These are phyloP conservation scores for Tricholoma matsutake DNA, from an alignment of 768 basidiomycete species.

Conservation along the genomic window DNA sequence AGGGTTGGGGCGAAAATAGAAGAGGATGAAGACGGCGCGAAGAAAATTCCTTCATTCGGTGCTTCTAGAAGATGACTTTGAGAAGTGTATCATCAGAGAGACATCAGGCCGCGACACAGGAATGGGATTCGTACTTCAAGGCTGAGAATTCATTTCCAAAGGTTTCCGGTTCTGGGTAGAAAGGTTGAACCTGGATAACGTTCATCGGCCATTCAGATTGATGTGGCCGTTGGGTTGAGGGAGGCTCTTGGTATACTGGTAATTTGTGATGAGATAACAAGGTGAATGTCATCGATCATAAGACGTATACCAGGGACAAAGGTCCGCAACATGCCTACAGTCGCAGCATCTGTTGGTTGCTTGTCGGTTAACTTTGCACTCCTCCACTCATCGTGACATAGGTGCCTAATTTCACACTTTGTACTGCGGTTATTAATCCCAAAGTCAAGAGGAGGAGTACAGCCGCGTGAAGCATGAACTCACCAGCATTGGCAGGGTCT, in stretches of 20 bases:
- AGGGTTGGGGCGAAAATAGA: slow-evolving; percentile 29
- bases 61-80: slow-evolving; percentile 84
- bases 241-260: slow-evolving; percentile 34
- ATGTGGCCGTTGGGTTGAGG: slow-evolving; percentile 26
- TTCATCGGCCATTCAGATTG: slow-evolving; percentile 52
- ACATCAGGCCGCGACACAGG: slow-evolving; percentile 9
- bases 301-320: slow-evolving; percentile 46
- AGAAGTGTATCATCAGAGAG: slow-evolving; percentile 5
- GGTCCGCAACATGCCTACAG: slow-evolving; percentile 32
- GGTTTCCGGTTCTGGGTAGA: slow-evolving; percentile 71
- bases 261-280: slow-evolving; percentile 22
- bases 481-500: slow-evolving; percentile 92
- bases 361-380: slow-evolving; percentile 50
- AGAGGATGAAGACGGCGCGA: slow-evolving; percentile 53
- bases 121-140: slow-evolving; percentile 52
- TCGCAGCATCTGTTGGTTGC: slow-evolving; percentile 24
- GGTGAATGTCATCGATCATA: not conserved
- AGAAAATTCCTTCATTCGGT: slow-evolving; percentile 80
- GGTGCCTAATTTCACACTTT: slow-evolving; percentile 93
- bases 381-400: slow-evolving; percentile 86
- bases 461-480: slow-evolving; percentile 27
- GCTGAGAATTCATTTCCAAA: slow-evolving; percentile 82
- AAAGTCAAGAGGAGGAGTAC: slow-evolving; percentile 7
- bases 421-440: slow-evolving; percentile 68
- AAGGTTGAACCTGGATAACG: slow-evolving; percentile 47